phyloP scores from a whole-genome alignment of 257 asterid species.

The Lantana camara region DNA sequence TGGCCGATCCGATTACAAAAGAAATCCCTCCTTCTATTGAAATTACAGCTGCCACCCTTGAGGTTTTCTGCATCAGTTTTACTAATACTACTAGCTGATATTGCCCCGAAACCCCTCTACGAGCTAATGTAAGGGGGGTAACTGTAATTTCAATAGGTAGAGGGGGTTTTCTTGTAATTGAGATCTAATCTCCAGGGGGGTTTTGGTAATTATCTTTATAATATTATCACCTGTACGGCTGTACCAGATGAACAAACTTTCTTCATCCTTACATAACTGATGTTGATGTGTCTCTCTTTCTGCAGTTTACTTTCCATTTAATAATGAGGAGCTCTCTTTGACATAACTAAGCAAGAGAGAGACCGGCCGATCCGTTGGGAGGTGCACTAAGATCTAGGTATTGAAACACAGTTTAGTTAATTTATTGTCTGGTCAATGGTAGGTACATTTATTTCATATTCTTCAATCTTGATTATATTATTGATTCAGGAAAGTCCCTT shows the following conservation, averaged over 20 bases:
- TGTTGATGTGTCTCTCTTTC: conserved; percentile 21
- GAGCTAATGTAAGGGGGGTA: too few species aligned
- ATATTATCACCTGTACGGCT: neutral
- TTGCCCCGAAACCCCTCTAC: too few species aligned
- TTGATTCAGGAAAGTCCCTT: conserved; percentile 34
- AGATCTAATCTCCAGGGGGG: too few species aligned
- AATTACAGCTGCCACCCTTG: too few species aligned
- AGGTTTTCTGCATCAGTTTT: too few species aligned
- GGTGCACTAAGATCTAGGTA: conserved; percentile 10
- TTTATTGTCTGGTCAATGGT: conserved; percentile 18
- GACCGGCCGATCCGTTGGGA: conserved; percentile 1
- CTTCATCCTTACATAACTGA: conserved; percentile 18
- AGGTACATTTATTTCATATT: neutral
- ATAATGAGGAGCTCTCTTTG: neutral
- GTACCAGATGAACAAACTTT: neutral
- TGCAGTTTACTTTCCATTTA: conserved; percentile 14
- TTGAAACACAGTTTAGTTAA: conserved; percentile 5
- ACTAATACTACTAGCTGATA: too few species aligned
- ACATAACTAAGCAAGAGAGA: conserved; percentile 6
- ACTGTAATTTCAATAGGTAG: too few species aligned
- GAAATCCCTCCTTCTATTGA: too few species aligned
- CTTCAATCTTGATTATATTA: conserved; percentile 3
- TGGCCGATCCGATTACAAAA: too few species aligned
- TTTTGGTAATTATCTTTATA: neutral
- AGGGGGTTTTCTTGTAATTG: too few species aligned